Evolutionary conservation across 345 rosid genomes (phyloP).

Genomic region (Hypericum androsaemum): DNA sequence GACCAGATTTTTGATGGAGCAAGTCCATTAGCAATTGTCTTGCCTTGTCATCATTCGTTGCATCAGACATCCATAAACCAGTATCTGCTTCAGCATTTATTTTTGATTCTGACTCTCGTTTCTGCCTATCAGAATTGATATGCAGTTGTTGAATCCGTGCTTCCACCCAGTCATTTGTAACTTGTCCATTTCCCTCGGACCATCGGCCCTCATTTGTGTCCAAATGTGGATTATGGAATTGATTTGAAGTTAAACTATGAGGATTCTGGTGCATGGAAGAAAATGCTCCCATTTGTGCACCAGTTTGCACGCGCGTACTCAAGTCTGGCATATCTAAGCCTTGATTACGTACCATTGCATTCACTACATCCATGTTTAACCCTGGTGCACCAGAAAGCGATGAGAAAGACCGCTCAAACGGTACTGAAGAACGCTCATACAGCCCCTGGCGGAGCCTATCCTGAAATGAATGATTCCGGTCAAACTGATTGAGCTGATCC

Average conservation of each 20-base stretch:
- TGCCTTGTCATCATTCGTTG: slow-evolving; percentile 44
- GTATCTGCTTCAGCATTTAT: slow-evolving; percentile 28
- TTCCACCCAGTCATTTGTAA: slow-evolving; percentile 45
- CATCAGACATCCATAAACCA: slow-evolving; percentile 53
- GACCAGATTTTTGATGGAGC: slow-evolving; percentile 44
- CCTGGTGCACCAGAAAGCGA: slow-evolving; percentile 35
- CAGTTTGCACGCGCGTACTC: slow-evolving; percentile 24
- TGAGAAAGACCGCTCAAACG: slow-evolving; percentile 41
- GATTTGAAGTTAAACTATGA: slow-evolving; percentile 26
- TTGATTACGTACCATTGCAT: slow-evolving; percentile 31
- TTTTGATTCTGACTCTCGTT: slow-evolving; percentile 31
- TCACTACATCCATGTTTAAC: slow-evolving; percentile 34
- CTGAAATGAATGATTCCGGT: slow-evolving; percentile 35
- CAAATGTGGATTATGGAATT: slow-evolving; percentile 27
- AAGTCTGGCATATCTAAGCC: slow-evolving; percentile 39
- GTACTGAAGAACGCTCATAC: slow-evolving; percentile 34
- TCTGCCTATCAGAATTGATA: slow-evolving; percentile 32
- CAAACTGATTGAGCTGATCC: slow-evolving; percentile 38
- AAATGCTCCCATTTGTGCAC: slow-evolving; percentile 36
- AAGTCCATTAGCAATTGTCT: slow-evolving; percentile 47
- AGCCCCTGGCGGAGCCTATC: slow-evolving; percentile 37
- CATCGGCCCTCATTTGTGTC: slow-evolving; percentile 34
- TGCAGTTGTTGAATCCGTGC: slow-evolving; percentile 39
- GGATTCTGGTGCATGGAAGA: slow-evolving; percentile 30
- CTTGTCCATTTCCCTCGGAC: slow-evolving; percentile 39